These are phyloP conservation scores for Dothistroma pini DNA, from an alignment of 2,329 filamentous ascomycete species.

Conservation along the genomic window DNA sequence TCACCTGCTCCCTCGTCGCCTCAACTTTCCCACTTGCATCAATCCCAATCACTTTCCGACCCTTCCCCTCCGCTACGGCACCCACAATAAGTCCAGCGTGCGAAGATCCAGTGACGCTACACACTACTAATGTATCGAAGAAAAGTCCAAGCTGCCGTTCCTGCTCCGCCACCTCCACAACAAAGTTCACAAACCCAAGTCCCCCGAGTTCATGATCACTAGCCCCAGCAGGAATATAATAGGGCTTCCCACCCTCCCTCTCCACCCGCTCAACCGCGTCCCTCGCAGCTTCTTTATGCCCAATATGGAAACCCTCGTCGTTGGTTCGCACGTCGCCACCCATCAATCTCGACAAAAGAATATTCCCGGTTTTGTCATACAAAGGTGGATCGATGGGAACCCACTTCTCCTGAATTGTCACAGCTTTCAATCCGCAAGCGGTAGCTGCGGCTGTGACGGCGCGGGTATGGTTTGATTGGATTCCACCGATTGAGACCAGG, in stretches of 20 bases:
- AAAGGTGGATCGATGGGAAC: slow-evolving; percentile 30
- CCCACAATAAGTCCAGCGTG: slow-evolving; percentile 70
- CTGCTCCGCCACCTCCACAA: slow-evolving; percentile 63
- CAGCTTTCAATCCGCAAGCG: slow-evolving; percentile 32
- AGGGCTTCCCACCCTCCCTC: slow-evolving; percentile 56
- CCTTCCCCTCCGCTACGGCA: slow-evolving; percentile 53
- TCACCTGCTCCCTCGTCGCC: slow-evolving; percentile 62
- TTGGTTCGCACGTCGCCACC: slow-evolving; percentile 56
- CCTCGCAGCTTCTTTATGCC: slow-evolving; percentile 56
- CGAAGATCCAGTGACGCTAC: slow-evolving; percentile 67
- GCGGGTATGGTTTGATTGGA: slow-evolving; percentile 39
- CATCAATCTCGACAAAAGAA: slow-evolving; percentile 60
- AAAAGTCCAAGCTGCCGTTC: slow-evolving; percentile 59
- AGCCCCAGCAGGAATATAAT: slow-evolving; percentile 69
- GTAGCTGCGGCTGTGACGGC: slow-evolving; percentile 36
- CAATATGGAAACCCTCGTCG: slow-evolving; percentile 61
- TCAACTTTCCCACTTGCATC: slow-evolving; percentile 60
- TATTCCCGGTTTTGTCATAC: slow-evolving; percentile 59
- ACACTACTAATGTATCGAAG: slow-evolving; percentile 62
- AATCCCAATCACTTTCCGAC: slow-evolving; percentile 61
- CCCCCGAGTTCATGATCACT: slow-evolving; percentile 68
- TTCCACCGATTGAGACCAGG: slow-evolving; percentile 37
- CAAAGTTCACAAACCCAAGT: slow-evolving; percentile 67
- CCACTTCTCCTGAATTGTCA: slow-evolving; percentile 34
- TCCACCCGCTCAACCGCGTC: slow-evolving; percentile 53